phyloP scores from a whole-genome alignment of 148 eudicot species.

The Chenopodium formosanum region DNA sequence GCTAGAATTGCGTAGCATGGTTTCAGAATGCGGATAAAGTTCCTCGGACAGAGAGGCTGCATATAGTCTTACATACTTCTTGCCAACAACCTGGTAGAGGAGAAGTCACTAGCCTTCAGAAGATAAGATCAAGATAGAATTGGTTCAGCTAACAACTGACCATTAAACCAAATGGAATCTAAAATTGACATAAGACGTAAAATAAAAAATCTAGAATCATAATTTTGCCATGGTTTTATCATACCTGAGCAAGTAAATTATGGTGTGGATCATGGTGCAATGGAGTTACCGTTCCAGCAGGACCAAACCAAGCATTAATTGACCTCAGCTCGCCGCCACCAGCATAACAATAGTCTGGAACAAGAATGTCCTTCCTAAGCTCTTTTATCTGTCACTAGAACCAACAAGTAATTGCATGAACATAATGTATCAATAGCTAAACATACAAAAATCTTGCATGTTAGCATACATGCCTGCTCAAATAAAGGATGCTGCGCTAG shows the following conservation, averaged over 20 bases:
- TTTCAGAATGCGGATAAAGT: constrained; percentile 78
- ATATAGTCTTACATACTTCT: constrained; percentile 87
- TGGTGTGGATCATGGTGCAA: constrained; percentile 98
- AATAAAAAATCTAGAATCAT: neutral
- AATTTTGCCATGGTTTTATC: neutral
- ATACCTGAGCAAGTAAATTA: constrained; percentile 94
- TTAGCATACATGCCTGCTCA: constrained; percentile 80
- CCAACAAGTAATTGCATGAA: constrained; percentile 34
- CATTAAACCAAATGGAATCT: neutral
- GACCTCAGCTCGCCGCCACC: constrained; percentile 90
- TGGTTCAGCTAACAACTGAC: constrained; percentile 10
- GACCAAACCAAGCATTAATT: constrained; percentile 98
- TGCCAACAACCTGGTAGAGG: constrained; percentile 86
- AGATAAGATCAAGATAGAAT: constrained; percentile 15
- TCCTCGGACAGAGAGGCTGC: constrained; percentile 75
- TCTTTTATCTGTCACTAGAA: constrained; percentile 77
- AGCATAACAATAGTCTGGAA: constrained; percentile 91
- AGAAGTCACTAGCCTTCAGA: constrained; percentile 27
- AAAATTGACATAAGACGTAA: neutral
- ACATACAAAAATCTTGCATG: constrained; percentile 9
- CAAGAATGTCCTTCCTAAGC: constrained; percentile 71
- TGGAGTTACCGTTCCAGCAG: constrained; percentile 94
- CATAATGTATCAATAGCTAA: constrained; percentile 14
- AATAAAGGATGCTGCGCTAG: constrained; percentile 97
- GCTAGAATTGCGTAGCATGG: constrained; percentile 92